Evolutionary conservation across 495 filamentous ascomycete genomes (phyloP).

Genomic region (Aspergillus cavernicola): DNA sequence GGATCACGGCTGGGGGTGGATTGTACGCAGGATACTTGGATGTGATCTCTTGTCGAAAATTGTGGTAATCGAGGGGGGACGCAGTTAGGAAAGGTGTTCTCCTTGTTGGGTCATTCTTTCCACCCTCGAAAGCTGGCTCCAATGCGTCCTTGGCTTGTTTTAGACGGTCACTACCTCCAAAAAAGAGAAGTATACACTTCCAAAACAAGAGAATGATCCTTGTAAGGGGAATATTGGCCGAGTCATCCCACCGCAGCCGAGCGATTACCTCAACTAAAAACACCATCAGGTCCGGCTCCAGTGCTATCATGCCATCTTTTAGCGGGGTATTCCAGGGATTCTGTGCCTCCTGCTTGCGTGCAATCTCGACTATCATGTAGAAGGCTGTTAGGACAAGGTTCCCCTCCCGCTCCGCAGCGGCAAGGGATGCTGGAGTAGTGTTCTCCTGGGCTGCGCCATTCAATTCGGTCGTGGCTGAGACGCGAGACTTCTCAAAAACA

Average conservation of each 20-base stretch:
- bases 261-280: constrained; percentile 72
- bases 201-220: constrained; percentile 78
- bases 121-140: constrained; percentile 31
- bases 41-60: constrained; percentile 95
- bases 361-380: constrained; percentile 70
- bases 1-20: constrained; percentile 77
- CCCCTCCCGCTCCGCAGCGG: constrained; percentile 42
- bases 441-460: constrained; percentile 32
- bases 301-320: constrained; percentile 34
- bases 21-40: constrained; percentile 98
- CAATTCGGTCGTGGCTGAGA: constrained; percentile 23
- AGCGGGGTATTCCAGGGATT: constrained; percentile 26
- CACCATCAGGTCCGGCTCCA: constrained; percentile 67
- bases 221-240: constrained; percentile 56
- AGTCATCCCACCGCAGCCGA: constrained; percentile 84
- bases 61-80: constrained; percentile 91
- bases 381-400: constrained; percentile 57
- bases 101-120: constrained; percentile 32
- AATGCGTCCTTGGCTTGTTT: constrained; percentile 63
- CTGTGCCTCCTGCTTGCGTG: constrained; percentile 43
- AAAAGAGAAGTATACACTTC: constrained; percentile 83
- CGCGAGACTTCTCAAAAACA: constrained; percentile 51
- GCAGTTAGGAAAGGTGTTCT: constrained; percentile 69
- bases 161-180: constrained; percentile 73
- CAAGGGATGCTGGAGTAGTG: constrained; percentile 30